Evolutionary conservation across 768 basidiomycete species (phyloP).

Genomic region (Boletus sp.): DNA sequence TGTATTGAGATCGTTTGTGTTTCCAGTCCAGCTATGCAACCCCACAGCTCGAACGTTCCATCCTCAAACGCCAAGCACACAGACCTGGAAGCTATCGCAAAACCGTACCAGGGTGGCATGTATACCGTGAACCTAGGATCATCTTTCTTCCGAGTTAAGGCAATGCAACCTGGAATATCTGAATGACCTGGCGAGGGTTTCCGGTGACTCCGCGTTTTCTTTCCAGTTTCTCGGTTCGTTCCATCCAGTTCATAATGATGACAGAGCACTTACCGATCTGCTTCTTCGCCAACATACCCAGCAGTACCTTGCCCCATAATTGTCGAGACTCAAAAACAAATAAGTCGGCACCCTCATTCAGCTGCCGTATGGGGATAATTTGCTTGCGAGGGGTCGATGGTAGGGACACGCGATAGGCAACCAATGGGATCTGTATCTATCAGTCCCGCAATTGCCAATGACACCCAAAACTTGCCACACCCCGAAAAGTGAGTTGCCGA

Average conservation of each 20-base stretch:
- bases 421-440: constrained; percentile 2
- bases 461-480: not conserved
- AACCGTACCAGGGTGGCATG: not conserved
- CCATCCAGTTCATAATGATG: not conserved
- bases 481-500: not conserved
- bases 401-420: not conserved
- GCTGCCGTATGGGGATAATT: constrained; percentile 1
- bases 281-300: not conserved
- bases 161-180: not conserved
- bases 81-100: not conserved
- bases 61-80: constrained; percentile 16
- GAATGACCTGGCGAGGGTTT: not conserved
- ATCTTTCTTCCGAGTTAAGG: not conserved
- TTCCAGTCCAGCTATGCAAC: not conserved
- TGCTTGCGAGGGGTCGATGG: not conserved
- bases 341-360: not conserved
- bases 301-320: not conserved
- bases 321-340: not conserved
- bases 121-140: not conserved
- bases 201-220: not conserved
- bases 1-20: not conserved
- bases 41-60: not conserved
- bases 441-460: not conserved
- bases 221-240: not conserved
- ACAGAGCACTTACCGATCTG: not conserved